phyloP scores from a whole-genome alignment of 140 eudicot genomes.

The Ambrosia hybrid region DNA sequence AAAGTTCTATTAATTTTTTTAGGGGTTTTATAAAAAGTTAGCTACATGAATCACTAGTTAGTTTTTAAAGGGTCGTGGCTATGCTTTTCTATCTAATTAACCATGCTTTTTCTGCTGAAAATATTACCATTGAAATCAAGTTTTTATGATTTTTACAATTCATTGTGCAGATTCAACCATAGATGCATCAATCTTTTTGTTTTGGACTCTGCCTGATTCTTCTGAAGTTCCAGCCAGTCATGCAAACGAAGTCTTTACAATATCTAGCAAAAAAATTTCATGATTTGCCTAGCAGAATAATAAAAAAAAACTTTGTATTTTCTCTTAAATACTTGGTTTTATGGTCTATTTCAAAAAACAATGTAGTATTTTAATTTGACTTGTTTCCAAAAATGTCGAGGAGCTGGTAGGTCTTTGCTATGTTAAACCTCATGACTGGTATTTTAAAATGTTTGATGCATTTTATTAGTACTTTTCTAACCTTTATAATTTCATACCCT shows the following conservation, averaged over 20 bases:
- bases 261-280: slow-evolving; percentile 60
- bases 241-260: slow-evolving; percentile 79
- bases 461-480: slow-evolving; percentile 24
- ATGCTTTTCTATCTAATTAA: slow-evolving; percentile 22
- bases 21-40: not conserved
- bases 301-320: slow-evolving; percentile 56
- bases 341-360: slow-evolving; percentile 51
- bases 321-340: slow-evolving; percentile 36
- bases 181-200: slow-evolving; percentile 81
- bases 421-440: slow-evolving; percentile 32
- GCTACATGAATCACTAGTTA: slow-evolving; percentile 11
- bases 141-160: slow-evolving; percentile 58
- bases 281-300: slow-evolving; percentile 55
- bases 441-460: slow-evolving; percentile 41
- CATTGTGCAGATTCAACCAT: slow-evolving; percentile 90
- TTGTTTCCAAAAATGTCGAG: slow-evolving; percentile 37
- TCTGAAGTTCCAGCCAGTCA: slow-evolving; percentile 80
- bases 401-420: slow-evolving; percentile 35
- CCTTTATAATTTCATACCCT: not conserved
- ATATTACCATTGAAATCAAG: slow-evolving; percentile 39
- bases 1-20: not conserved
- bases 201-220: slow-evolving; percentile 89
- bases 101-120: slow-evolving; percentile 24
- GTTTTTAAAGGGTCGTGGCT: slow-evolving; percentile 20
- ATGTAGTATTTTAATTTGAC: slow-evolving; percentile 37